phyloP scores from a whole-genome alignment of 2,329 filamentous ascomycete genomes.

The Fusarium staphyleae region DNA sequence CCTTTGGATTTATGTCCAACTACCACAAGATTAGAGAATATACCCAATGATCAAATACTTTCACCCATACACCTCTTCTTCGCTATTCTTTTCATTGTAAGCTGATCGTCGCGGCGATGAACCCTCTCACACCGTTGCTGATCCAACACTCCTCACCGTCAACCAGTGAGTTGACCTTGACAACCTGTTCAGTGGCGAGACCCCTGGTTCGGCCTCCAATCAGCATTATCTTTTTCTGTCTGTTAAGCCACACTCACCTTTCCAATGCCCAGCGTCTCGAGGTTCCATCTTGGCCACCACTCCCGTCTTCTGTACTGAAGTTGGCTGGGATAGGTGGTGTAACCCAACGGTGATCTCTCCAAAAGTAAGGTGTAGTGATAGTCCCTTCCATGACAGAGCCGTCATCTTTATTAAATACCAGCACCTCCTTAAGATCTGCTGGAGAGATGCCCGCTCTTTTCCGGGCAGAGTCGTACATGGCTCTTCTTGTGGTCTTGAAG shows the following conservation, averaged over 20 bases:
- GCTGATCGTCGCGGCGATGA: constrained; percentile 60
- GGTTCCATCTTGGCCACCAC: constrained; percentile 83
- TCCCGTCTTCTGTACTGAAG: constrained; percentile 52
- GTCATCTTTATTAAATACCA: constrained; percentile 69
- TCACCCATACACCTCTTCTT: neutral
- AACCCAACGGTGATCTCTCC: constrained; percentile 75
- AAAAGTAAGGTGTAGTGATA: constrained; percentile 83
- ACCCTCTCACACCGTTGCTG: constrained; percentile 87
- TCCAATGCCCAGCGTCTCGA: constrained; percentile 84
- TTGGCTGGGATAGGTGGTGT: constrained; percentile 71
- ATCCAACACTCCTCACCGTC: constrained; percentile 85
- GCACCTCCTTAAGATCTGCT: constrained; percentile 70
- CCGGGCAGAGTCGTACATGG: constrained; percentile 75
- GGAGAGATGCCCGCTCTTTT: constrained; percentile 62
- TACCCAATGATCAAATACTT: neutral
- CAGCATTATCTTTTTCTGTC: neutral
- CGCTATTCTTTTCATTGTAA: constrained; percentile 18
- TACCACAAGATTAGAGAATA: constrained; percentile 4
- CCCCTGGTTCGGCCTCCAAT: constrained; percentile 46
- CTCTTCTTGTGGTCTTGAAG: constrained; percentile 82
- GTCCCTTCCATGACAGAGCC: constrained; percentile 84
- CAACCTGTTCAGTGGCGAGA: constrained; percentile 69
- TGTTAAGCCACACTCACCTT: constrained; percentile 51
- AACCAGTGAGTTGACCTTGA: constrained; percentile 65
- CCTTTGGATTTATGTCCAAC: constrained; percentile 11